These are phyloP conservation scores for Sinapis alba DNA, from an alignment of 441 rosid genomes.

Conservation along the genomic window DNA sequence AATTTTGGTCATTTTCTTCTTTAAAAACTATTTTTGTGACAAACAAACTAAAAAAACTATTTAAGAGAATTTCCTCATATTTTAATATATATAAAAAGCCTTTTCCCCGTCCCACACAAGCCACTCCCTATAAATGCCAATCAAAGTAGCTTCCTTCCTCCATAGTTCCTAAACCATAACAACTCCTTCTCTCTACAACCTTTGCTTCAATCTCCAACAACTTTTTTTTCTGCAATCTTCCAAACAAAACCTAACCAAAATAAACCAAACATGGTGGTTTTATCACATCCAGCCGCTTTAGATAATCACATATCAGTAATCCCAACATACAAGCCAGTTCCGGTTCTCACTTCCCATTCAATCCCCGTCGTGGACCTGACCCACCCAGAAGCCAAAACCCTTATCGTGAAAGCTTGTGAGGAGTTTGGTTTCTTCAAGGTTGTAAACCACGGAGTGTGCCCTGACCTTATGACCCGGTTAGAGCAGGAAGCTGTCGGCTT, in stretches of 20 bases:
- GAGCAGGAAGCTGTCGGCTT: constrained; percentile 61
- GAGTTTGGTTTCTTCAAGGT: constrained; percentile 87
- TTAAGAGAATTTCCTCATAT: no score
- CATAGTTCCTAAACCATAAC: constrained; percentile 25
- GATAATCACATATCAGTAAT: constrained; percentile 52
- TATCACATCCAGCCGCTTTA: constrained; percentile 52
- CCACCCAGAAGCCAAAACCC: constrained; percentile 56
- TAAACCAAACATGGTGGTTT: constrained; percentile 59
- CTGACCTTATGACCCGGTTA: constrained; percentile 50
- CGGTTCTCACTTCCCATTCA: constrained; percentile 25
- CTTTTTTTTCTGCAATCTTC: background rate
- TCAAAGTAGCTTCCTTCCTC: constrained; percentile 22
- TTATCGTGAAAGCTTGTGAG: constrained; percentile 58
- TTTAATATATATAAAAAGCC: no score
- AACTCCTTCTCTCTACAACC: background rate
- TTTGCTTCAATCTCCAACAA: background rate
- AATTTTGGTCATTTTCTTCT: no score
- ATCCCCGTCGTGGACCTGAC: constrained; percentile 63
- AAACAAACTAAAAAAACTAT: no score
- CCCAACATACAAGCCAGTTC: constrained; percentile 58
- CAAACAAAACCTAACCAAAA: background rate
- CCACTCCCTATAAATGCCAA: constrained; percentile 37
- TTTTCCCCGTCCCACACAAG: constrained; percentile 4
- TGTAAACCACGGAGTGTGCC: constrained; percentile 68
- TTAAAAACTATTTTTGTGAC: no score